Base-by-base conservation (phyloP, 257 asterid species). In the Galeopsis tetrahit region DNA sequence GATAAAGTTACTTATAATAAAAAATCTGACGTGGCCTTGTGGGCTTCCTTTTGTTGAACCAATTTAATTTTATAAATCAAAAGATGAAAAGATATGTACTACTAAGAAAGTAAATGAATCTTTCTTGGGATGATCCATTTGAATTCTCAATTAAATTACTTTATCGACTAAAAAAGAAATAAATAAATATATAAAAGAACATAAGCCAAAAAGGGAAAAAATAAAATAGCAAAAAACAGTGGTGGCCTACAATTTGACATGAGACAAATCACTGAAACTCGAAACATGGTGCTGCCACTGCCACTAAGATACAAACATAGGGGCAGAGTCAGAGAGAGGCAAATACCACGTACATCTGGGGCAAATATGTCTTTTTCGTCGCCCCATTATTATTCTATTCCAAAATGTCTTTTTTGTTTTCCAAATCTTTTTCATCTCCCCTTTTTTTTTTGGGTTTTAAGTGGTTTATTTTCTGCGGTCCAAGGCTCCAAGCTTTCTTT, bases 291-390 rank as follows among this genome's bases (percentile, higher is more conserved):
- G 28, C 28, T 21, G 28, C 28, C 28, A 21, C 21, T 64, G 61
- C 59, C 21, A 39, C 33, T 28, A 36, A 43, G 39, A 75, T 59
- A n/a, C 66, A 58, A 59, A 39, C 35, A n/a, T 21, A 8, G 57
- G 51, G 39, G n/a, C 14, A 28, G n/a, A 8, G 36, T 5, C 35
- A 7, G 7, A 21, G 15, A 2, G 1, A 36, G 10, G 43, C 65
- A 59, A 43, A 61, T 43, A 83, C 75, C 70, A 83, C 76, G 46
- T 5, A 66, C 68, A 57, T 68, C 44, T 33, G 80, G 44, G 82
- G 77, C 78, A 79, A 74, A 60, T 75, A 63, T 73, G 79, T 75
- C 74, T 34, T 43, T 39, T 4, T 5, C 63, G 69, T 65, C 61
- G 13, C 28, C 11, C 69, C 56, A 57, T 53, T 62, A 57, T 53